Evolutionary conservation across 495 filamentous ascomycete species (phyloP).

Genomic region (Aspergillus cavernicola): DNA sequence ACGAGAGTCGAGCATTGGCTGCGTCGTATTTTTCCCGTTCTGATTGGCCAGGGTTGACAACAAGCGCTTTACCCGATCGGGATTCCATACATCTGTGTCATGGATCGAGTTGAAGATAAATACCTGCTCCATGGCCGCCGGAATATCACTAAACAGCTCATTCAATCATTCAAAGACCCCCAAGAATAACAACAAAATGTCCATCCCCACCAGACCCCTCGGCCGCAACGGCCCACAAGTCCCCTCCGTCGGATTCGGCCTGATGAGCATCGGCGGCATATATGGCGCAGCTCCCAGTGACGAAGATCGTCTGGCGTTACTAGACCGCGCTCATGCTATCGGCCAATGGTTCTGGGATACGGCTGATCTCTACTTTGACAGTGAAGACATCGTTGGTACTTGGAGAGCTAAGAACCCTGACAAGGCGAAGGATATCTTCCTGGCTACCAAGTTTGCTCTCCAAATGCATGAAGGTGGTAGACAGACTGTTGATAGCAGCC

Average conservation of each 20-base stretch:
- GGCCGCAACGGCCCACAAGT: constrained; percentile 55
- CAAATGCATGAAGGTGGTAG: constrained; percentile 11
- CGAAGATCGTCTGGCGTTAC: constrained; percentile 35
- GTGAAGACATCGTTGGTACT: constrained; percentile 47
- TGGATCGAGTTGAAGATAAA: too few relatives aligned
- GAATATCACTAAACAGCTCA: too few relatives aligned
- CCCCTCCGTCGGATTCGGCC: constrained; percentile 50
- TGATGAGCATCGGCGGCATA: constrained; percentile 50
- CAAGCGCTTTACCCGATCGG: too few relatives aligned
- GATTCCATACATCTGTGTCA: too few relatives aligned
- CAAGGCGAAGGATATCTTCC: constrained; percentile 55
- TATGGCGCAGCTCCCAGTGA: constrained; percentile 43
- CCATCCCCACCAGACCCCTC: constrained; percentile 38
- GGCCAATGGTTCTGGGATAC: constrained; percentile 60
- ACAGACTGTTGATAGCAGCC: constrained; percentile 39
- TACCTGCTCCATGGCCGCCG: too few relatives aligned
- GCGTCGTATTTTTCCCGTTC: too few relatives aligned
- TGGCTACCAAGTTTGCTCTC: constrained; percentile 57
- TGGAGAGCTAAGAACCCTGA: constrained; percentile 52
- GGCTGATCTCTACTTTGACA: constrained; percentile 47
- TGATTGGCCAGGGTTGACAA: too few relatives aligned
- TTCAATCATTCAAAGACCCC: too few relatives aligned
- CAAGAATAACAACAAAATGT: background rate
- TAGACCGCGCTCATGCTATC: constrained; percentile 47
- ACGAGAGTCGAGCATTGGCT: too few relatives aligned